Evolutionary conservation across 805 yeast genomes (phyloP), one percentile per base, ranked within the genome.

Genomic region (Yarrowia yakushimensis): DNA sequence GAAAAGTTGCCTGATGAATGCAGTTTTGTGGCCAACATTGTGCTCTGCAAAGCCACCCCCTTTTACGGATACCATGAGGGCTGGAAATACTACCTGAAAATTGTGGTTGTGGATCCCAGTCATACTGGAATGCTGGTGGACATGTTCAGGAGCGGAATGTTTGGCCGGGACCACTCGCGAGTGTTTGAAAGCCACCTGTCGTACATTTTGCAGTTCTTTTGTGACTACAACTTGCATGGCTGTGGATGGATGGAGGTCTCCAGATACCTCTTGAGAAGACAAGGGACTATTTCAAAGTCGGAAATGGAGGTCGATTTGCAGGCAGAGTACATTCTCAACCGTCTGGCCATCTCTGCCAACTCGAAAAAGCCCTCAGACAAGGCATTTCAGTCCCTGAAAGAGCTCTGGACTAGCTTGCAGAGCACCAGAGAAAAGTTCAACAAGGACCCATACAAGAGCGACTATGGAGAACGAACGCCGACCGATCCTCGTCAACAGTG

Each of bases 121-220:
- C 82, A 83, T 67, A 74, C 78, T 18, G 75, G 81, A 3, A 78
- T 88, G 61, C 72, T 90, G 5, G 76, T 86, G 63, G 80, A 80
- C 74, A 54, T 79, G 73, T 66, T 83, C 3, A 72, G 77, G 23
- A 79, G 71, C 25, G 85, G 85, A 0, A 73, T 73, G 3, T 68
- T 82, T 1, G 66, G 75, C 39, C 78, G 77, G 2, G 69, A 69
- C 20, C 63, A 68, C 0, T 66, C 76, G 13, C 85, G 84, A 48
- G 83, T 85, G 0, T 89, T 77, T 71, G 99, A 94, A 69, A 78
- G 91, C 0, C 98, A 94, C 69, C 79, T 93, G 12, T 91, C 97
- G 0, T 87, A 78, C 67, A 69, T 82, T 1, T 72, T 90, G 7
- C 97, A 94, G 69, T 90, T 93, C 69, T 72, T 90, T 27, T 78